Percentiles rank a stretch among this genome's conserved stretches.
phyloP scores from a whole-genome alignment of 192 early-diverging fungal species.

The Oehlia diaphana region DNA sequence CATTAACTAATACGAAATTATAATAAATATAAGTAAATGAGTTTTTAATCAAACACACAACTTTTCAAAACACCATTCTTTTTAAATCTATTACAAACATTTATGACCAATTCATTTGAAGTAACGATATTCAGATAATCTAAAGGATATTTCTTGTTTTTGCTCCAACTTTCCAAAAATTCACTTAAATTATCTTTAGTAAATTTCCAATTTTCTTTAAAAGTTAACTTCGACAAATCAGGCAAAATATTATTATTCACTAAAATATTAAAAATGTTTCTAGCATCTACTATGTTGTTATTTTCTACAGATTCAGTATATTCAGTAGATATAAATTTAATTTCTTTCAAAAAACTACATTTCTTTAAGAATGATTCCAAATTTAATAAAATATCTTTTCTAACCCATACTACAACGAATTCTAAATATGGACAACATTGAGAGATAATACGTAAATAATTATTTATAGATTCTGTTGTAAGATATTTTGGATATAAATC shows the following conservation, averaged over 20 bases:
- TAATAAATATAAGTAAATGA: too few species aligned
- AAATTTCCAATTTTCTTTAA: not conserved
- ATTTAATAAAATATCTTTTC: not conserved
- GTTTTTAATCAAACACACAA: too few species aligned
- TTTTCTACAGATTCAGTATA: not conserved
- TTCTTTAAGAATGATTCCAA: not conserved
- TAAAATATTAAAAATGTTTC: not conserved
- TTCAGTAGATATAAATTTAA: not conserved
- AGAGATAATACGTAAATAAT: not conserved
- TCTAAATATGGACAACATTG: not conserved
- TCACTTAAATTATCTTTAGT: not conserved
- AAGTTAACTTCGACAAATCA: not conserved
- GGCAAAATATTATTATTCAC: not conserved
- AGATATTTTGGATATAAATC: not conserved
- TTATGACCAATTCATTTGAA: not conserved
- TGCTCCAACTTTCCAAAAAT: not conserved
- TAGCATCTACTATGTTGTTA: not conserved
- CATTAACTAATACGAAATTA: too few species aligned
- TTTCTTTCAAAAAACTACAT: not conserved
- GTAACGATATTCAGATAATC: not conserved
- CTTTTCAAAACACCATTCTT: not conserved
- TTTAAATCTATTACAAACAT: not conserved
- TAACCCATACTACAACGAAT: not conserved
- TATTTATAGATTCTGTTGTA: not conserved
- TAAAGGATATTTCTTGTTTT: not conserved